phyloP scores from a whole-genome alignment of 2,329 filamentous ascomycete genomes.

The Apiospora sp. region DNA sequence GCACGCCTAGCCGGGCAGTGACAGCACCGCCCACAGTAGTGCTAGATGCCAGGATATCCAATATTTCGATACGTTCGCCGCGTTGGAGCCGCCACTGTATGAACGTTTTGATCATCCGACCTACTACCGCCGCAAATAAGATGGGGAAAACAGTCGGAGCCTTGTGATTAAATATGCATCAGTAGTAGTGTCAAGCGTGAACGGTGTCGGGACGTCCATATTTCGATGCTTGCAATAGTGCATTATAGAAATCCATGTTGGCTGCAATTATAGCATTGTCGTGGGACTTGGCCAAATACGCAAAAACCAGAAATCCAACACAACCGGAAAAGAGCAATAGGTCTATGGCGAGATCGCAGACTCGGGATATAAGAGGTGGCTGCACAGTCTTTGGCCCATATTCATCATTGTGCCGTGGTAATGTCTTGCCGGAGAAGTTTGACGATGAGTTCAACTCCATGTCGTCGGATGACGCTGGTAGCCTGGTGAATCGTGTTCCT shows the following conservation, averaged over 20 bases:
- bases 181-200: too few relatives aligned
- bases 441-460: not conserved
- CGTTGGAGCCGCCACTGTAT: not conserved
- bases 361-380: not conserved
- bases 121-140: not conserved
- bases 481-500: not conserved
- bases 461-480: not conserved
- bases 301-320: not conserved
- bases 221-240: too few relatives aligned
- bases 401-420: not conserved
- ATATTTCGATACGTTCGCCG: not conserved
- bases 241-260: too few relatives aligned
- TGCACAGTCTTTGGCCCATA: not conserved
- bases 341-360: not conserved
- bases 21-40: not conserved
- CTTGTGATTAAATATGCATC: too few relatives aligned
- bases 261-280: too few relatives aligned
- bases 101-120: not conserved
- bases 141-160: not conserved
- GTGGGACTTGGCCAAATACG: not conserved
- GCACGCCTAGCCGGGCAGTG: not conserved
- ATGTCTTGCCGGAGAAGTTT: not conserved
- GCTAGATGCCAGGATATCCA: not conserved
- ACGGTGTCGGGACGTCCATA: too few relatives aligned
- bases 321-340: not conserved